Conservation (phyloP, 768 basidiomycete genomes). For the Pulveroboletus sp. region DNA sequence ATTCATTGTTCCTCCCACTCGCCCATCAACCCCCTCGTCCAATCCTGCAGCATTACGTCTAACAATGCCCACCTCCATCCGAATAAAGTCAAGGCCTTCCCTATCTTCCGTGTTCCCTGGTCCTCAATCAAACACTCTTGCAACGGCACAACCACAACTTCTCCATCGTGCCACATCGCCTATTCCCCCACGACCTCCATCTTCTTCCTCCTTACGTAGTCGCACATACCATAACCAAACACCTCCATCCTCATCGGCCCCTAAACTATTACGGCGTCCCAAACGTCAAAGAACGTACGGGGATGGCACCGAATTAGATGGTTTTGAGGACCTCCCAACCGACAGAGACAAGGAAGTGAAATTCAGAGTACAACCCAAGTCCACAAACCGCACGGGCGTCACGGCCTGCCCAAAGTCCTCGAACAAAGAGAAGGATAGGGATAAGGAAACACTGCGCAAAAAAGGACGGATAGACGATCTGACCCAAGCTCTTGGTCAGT, state of each 20-base stretch:
- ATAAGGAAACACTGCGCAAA: constrained; percentile 57
- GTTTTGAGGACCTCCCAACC: constrained; percentile 82
- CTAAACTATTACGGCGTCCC: constrained; percentile 71
- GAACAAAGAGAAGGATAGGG: constrained; percentile 37
- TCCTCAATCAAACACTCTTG: constrained; percentile 29
- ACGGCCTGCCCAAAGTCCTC: constrained; percentile 43
- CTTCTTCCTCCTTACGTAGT: constrained; percentile 46
- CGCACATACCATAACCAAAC: constrained; percentile 27
- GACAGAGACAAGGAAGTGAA: constrained; percentile 79
- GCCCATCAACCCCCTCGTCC: constrained; percentile 77
- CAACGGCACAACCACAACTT: constrained; percentile 30
- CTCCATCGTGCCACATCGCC: constrained; percentile 56
- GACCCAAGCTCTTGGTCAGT: constrained; percentile 39
- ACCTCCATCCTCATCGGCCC: constrained; percentile 42
- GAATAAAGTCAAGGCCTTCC: constrained; percentile 70
- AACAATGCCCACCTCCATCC: constrained; percentile 84
- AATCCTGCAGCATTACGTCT: constrained; percentile 76
- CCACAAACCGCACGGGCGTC: constrained; percentile 54
- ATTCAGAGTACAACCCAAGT: constrained; percentile 74
- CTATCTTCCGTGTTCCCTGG: constrained; percentile 73
- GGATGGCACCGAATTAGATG: constrained; percentile 89
- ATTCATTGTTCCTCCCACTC: constrained; percentile 68
- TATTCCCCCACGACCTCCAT: constrained; percentile 57
- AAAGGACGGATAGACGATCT: constrained; percentile 51
- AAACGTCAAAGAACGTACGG: constrained; percentile 77